Evolutionary conservation across 768 basidiomycete genomes (phyloP), one percentile per base, ranked within the genome.

Genomic region (Pleurotus salmoneostramineus): DNA sequence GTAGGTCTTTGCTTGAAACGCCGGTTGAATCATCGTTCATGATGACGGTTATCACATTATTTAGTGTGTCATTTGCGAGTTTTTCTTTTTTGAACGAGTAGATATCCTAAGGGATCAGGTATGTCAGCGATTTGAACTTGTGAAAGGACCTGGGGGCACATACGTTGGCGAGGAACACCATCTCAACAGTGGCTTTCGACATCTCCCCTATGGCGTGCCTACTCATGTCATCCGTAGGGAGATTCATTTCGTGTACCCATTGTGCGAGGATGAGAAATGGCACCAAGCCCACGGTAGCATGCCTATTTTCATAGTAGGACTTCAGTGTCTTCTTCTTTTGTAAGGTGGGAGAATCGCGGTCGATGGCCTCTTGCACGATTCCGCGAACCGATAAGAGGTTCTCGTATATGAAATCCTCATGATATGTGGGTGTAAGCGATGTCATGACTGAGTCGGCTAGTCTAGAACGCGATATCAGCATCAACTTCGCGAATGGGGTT

Each of bases 231-330:
- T 12, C 34, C 11, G 5, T 14, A 6, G 52, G 36, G 21, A 54
- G 36, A 14, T 31, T 37, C 21, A 54, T 54, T 3, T 21, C 40
- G 36, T 42, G 17, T n/a, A 42, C 17, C 52, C 52, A 54, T 42
- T 54, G 52, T 6, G 52, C 52, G 37, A 54, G 52, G 36, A 54
- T 54, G 12, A 54, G 15, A n/a, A 54, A 54, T 17, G 52, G 52
- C 21, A 42, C 31, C 37, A 54, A 2, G 5, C 52, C 52, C 15
- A 54, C 40, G 40, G 52, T 54, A 8, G 52, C 52, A 12, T 36
- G 11, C n/a, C 52, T 36, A 40, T 54, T 54, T 36, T n/a, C 21
- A 31, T 54, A 54, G 15, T 49, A 49, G 10, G 51, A 21, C n/a
- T 54, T 21, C 17, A 54, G 51, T 11, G 51, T 40, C 51, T 31